Conservation (phyloP, 2,329 filamentous ascomycete species). For the Pseudogymnoascus sp. region DNA sequence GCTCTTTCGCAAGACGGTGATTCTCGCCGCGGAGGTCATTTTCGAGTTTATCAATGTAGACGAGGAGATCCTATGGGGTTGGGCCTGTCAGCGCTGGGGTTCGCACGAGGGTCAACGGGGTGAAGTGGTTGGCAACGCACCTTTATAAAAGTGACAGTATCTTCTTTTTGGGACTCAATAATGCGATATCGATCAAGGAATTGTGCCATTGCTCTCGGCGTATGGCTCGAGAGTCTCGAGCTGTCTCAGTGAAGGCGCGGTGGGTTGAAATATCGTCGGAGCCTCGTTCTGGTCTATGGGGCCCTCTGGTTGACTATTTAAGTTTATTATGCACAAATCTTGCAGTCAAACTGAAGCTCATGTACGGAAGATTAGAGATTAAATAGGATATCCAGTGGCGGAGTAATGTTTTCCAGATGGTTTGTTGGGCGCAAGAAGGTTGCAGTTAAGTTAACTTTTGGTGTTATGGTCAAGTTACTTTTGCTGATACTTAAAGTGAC, state of each 20-base stretch:
- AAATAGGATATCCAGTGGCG: background rate
- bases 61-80: slow-evolving; percentile 38
- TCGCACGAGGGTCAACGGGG: background rate
- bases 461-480: background rate
- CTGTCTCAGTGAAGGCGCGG: background rate
- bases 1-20: slow-evolving; percentile 32
- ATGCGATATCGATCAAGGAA: slow-evolving; percentile 6
- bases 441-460: background rate
- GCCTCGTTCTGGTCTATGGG: background rate
- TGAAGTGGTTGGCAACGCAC: background rate
- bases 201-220: background rate
- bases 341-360: background rate
- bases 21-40: slow-evolving; percentile 39
- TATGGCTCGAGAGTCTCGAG: background rate
- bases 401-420: background rate
- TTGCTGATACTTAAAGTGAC: background rate
- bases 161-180: slow-evolving; percentile 6
- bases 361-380: background rate
- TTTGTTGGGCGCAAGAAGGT: background rate
- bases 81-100: background rate
- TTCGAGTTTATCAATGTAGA: slow-evolving; percentile 40
- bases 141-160: slow-evolving; percentile 6
- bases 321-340: slow-evolving; percentile 4
- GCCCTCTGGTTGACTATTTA: background rate
- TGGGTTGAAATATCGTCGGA: background rate